Base-by-base conservation (phyloP, 2,329 filamentous ascomycete genomes). In the Cercospora sp. region DNA sequence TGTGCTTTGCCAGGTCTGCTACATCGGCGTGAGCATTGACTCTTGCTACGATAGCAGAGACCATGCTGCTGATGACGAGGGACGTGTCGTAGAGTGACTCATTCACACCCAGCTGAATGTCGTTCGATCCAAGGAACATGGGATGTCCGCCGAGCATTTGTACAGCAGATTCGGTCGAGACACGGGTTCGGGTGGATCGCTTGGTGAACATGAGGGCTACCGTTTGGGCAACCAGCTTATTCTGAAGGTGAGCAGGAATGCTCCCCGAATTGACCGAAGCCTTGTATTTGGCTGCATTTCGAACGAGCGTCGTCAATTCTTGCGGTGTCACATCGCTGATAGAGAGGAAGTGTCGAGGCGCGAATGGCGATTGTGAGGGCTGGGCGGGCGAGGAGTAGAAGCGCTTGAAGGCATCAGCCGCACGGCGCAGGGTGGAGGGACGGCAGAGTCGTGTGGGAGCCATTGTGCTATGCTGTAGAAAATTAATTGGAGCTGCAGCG, bases 191-290 rank as follows among this genome's bases (percentile, higher is more conserved):
- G 12, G 95, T 99, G 75, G 91, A 96, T 73, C 94, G 89, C 83
- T 99, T 99, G 85, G 87, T 96, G 85, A 99, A 99, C 85, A 96
- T 92, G 89, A 99, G 91, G 73, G 95, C 94, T 34, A 99, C 88
- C 0, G 93, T 94, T 80, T 92, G 89, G 63, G 92, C 91, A 0
- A 86, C 81, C 70, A 99, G 82, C 10, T 87, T 83, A 49, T 85
- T 85, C 64, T 85, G 82, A 65, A 96, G 82, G 53, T 84, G 82
- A 3, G 90, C 88, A 59, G 87, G 81, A 64, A 86, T 83, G 26
- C 63, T 53, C 57, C 88, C 87, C 21, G 88, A 87, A 80, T 96
- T 97, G 82, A 94, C 88, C 66, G 88, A 84, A 65, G 87, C 81
- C 81, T 98, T 98, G 82, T 92, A 88, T 53, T 86, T 81, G 26